phyloP scores from a whole-genome alignment of 768 basidiomycete genomes.

The Hygrocybe punicea region DNA sequence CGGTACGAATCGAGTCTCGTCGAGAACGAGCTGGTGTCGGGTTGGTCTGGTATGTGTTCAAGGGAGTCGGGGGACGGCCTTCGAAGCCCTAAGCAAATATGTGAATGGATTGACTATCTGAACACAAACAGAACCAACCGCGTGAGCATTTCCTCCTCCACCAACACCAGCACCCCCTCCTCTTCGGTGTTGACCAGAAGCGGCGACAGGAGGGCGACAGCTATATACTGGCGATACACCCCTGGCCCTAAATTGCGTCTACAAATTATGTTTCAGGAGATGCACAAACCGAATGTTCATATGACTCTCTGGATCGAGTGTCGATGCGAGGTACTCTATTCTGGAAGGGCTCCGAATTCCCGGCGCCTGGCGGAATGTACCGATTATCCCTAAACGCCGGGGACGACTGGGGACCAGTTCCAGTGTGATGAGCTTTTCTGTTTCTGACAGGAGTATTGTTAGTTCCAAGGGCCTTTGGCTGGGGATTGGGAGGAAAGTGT shows the following conservation, averaged over 20 bases:
- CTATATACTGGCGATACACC: not conserved
- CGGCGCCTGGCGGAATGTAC: not conserved
- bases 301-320: not conserved
- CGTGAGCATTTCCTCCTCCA: not conserved
- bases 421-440: constrained; percentile 18
- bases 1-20: not conserved
- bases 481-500: not conserved
- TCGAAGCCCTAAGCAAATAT: not conserved
- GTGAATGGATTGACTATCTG: not conserved
- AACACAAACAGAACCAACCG: not conserved
- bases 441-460: constrained; percentile 41
- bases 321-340: not conserved
- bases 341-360: not conserved
- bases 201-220: not conserved
- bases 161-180: too few relatives aligned
- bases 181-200: constrained; percentile 1
- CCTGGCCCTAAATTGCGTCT: not conserved
- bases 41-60: not conserved
- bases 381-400: not conserved
- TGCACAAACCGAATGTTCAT: not conserved
- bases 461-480: constrained; percentile 29
- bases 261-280: not conserved
- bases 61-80: not conserved
- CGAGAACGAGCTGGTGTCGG: not conserved
- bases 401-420: constrained; percentile 5